phyloP scores from a whole-genome alignment of 305 asterid species.

The Fraxinus greggii region DNA sequence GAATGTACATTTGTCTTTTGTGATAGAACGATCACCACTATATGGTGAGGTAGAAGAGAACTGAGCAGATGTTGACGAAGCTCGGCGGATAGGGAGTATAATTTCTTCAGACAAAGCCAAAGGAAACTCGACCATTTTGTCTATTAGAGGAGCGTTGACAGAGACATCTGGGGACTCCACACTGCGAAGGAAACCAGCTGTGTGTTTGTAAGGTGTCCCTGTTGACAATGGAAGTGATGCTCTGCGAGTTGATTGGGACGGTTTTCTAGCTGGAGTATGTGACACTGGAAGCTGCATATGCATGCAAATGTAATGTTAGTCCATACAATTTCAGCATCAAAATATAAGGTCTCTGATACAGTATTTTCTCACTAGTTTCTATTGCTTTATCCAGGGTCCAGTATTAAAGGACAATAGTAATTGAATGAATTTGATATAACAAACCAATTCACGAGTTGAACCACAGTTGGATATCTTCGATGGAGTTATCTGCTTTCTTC shows the following conservation, averaged over 20 bases:
- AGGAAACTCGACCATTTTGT: conserved; percentile 82
- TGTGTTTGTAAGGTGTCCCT: neutral
- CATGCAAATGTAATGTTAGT: neutral
- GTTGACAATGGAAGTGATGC: conserved; percentile 70
- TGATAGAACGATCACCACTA: conserved; percentile 45
- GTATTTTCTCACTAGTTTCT: neutral
- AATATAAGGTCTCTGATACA: neutral
- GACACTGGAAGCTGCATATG: conserved; percentile 76
- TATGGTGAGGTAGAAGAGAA: conserved; percentile 57
- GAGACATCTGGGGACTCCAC: conserved; percentile 69
- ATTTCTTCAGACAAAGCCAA: conserved; percentile 46
- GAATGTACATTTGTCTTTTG: conserved; percentile 71
- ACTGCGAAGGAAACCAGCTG: conserved; percentile 36
- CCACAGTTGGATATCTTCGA: conserved; percentile 73
- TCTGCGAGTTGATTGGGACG: conserved; percentile 53
- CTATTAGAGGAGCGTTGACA: conserved; percentile 83
- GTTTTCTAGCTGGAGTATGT: conserved; percentile 61
- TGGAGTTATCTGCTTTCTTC: conserved; percentile 57
- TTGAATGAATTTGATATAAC: conserved; percentile 17
- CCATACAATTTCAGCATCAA: neutral
- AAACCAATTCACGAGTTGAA: conserved; percentile 88
- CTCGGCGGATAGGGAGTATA: conserved; percentile 23
- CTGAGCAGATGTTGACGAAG: conserved; percentile 53
- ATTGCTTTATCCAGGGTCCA: neutral
- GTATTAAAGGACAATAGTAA: neutral